These are phyloP conservation scores for Aegilops tauschii DNA, from an alignment of 176 grass and related monocot species.

Conservation along the genomic window DNA sequence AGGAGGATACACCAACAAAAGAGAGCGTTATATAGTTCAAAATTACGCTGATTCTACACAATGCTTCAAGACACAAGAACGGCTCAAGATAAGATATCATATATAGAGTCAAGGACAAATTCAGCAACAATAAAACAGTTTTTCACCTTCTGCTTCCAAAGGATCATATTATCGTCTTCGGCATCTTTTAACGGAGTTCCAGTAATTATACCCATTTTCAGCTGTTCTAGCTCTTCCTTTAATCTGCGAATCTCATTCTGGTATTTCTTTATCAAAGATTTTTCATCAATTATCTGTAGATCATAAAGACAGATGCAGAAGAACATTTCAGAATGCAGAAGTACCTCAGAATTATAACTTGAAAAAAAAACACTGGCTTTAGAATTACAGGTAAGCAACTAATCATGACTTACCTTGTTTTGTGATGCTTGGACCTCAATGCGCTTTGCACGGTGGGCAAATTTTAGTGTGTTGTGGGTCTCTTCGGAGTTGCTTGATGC, in stretches of 20 bases:
- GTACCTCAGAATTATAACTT: not conserved
- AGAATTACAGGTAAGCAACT: slow-evolving; percentile 28
- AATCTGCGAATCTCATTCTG: slow-evolving; percentile 95
- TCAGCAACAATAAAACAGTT: slow-evolving; percentile 24
- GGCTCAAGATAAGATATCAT: slow-evolving; percentile 9
- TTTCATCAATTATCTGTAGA: slow-evolving; percentile 96
- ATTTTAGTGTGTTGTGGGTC: slow-evolving; percentile 98
- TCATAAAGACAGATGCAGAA: slow-evolving; percentile 27
- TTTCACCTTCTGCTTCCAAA: slow-evolving; percentile 92
- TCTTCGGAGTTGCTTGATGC: slow-evolving; percentile 99
- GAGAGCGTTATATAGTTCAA: slow-evolving; percentile 2
- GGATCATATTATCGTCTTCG: slow-evolving; percentile 75
- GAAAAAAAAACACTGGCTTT: slow-evolving; percentile 14
- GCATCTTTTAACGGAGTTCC: slow-evolving; percentile 65
- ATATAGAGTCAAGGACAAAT: not conserved
- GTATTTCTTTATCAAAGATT: slow-evolving; percentile 99
- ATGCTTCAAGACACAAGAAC: slow-evolving; percentile 10
- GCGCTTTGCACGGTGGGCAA: slow-evolving; percentile 90
- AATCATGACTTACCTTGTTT: slow-evolving; percentile 74
- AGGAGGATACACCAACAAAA: slow-evolving; percentile 35
- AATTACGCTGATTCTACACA: slow-evolving; percentile 6
- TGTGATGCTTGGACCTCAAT: slow-evolving; percentile 99
- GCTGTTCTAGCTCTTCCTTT: slow-evolving; percentile 90
- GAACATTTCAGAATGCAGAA: slow-evolving; percentile 21
- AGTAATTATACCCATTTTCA: slow-evolving; percentile 94